Evolutionary conservation across 768 basidiomycete genomes (phyloP), one percentile per base, ranked within the genome.

Genomic region (Rubroboletus pulcherrimus): DNA sequence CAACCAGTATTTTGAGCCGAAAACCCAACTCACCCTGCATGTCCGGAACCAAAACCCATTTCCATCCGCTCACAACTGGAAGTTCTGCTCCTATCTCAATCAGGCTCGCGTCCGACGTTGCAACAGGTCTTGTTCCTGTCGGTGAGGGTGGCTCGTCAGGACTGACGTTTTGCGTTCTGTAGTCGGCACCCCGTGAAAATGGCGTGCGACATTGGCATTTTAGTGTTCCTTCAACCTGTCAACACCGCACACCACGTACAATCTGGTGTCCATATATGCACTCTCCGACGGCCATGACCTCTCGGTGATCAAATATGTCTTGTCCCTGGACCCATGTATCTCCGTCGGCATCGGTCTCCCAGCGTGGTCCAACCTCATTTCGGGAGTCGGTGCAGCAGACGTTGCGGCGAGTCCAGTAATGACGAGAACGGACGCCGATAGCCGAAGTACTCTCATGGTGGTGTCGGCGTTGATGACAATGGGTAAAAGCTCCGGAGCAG

Each of bases 291-390:
- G 50, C 44, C 49, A 33, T 40, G 33, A 30, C 15, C 43, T 35
- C 41, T 40, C 44, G 40, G 53, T 38, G 11, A 37, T 52, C 51
- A 63, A 39, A 59, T 58, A 34, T 26, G 51, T 47, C 40, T 9
- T 7, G 46, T 52, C 56, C 61, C 52, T 53, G 51, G 48, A 33
- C 48, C 55, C 45, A 29, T 48, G 31, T 41, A 49, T 45, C 38
- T 48, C 60, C 55, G 57, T 65, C 41, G 66, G 51, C 42, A 21
- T 56, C 54, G 53, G 57, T 42, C 42, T 48, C n/a, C 44, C 19
- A 21, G 14, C 2, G 6, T 52, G 5, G 35, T 44, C 51, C 41
- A 42, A 21, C 26, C 31, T 39, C 42, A 29, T 41, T 52, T 49
- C 53, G 35, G 49, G n/a, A 40, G 45, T 51, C 34, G 58, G 62